Percentiles rank a stretch among this genome's conserved stretches.
phyloP scores from a whole-genome alignment of 345 rosid genomes.

The Hibiscus trionum region DNA sequence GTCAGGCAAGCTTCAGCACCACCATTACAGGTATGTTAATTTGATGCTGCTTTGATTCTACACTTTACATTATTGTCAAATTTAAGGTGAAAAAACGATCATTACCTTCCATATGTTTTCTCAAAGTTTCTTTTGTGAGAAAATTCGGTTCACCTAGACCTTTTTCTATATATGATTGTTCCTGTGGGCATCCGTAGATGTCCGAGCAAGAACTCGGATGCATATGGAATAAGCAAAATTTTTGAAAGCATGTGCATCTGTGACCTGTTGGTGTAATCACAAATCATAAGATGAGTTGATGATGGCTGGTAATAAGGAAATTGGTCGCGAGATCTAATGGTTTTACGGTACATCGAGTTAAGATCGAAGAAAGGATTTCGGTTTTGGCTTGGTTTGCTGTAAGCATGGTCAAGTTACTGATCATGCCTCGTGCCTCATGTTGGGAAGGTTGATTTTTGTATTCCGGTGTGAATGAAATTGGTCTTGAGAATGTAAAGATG shows the following conservation, averaged over 20 bases:
- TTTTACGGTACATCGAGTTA: conserved; percentile 7
- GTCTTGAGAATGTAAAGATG: neutral
- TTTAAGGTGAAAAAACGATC: neutral
- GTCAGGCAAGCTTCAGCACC: conserved; percentile 82
- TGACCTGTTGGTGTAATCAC: no score
- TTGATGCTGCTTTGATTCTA: neutral
- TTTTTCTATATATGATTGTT: neutral
- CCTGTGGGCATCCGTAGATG: neutral
- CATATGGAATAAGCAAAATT: neutral
- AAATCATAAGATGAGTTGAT: neutral
- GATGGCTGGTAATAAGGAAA: neutral
- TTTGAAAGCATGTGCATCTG: no score
- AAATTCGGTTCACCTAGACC: neutral
- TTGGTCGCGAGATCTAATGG: neutral
- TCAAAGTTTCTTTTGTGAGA: neutral
- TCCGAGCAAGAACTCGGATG: neutral
- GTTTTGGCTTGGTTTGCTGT: neutral
- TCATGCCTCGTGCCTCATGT: neutral
- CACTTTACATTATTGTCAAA: neutral
- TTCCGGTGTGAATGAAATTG: neutral
- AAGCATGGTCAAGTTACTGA: neutral
- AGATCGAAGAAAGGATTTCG: neutral
- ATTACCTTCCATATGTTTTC: neutral
- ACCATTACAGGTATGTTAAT: conserved; percentile 56
- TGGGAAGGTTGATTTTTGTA: neutral